A percentile compares a stretch with the other conserved stretches of the same genome.
These are phyloP conservation scores for Colletotrichum horii DNA, from an alignment of 2,329 filamentous ascomycete species.

Conservation along the genomic window DNA sequence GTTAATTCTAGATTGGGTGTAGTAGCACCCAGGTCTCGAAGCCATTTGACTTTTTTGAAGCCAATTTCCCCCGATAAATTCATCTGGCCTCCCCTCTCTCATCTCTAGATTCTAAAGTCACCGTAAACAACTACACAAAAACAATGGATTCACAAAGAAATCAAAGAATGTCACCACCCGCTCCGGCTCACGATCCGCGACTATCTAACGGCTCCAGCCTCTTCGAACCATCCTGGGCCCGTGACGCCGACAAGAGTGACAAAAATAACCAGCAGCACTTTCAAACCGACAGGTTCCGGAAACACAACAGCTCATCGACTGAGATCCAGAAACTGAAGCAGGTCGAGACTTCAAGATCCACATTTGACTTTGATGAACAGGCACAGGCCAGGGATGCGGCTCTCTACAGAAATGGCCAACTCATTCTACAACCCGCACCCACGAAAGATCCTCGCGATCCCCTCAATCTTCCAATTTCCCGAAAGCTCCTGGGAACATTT, in stretches of 20 bases:
- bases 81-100: neutral
- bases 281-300: neutral
- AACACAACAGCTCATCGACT: neutral
- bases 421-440: neutral
- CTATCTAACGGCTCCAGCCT: neutral
- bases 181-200: neutral
- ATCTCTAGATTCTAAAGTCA: fast-evolving
- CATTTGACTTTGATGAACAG: neutral
- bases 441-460: conserved; percentile 11
- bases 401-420: conserved; percentile 2
- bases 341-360: neutral
- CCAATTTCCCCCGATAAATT: neutral
- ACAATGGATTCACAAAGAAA: neutral
- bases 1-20: neutral
- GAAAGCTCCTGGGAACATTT: neutral
- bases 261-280: neutral
- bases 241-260: neutral
- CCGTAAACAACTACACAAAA: neutral
- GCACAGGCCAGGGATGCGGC: neutral
- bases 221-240: neutral
- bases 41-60: neutral
- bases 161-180: neutral
- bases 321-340: neutral
- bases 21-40: neutral
- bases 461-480: neutral